Base-by-base conservation (phyloP, 352 stramenopile species). In the Albugo laibachii region DNA sequence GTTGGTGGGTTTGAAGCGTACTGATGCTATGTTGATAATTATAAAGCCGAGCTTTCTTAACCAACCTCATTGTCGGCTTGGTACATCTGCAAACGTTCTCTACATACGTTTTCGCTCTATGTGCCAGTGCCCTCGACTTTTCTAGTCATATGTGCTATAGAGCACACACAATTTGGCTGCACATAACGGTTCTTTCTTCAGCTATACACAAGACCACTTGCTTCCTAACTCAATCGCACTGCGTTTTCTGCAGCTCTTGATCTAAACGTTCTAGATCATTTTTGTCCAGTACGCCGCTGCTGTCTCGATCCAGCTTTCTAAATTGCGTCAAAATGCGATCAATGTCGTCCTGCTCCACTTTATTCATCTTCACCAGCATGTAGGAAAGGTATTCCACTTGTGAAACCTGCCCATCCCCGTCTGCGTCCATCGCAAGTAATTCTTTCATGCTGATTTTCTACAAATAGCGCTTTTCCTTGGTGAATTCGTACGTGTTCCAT, bases 321-420 rank as follows among this genome's bases (percentile, higher is more conserved):
- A 83, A 80, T 53, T 80, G 69, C 19, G 65, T 57, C 47, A 83
- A 59, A 37, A 79, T 83, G 19, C 61, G 61, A 45, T 74, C 62
- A 20, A 80, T 79, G 41, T 79, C 65, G 27, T 73, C 63, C 41
- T 77, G 67, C 38, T 80, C 67, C 15, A 58, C 67, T 45, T 80
- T 83, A 51, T 70, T 64, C n/a, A 83, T 58, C 49, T 80, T 83
- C 12, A 83, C 65, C 35, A 83, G 65, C 69, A 80, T 83, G 54
- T 79, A 82, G 27, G 56, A 62, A 18, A 82, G 46, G 46, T 79
- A 80, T 43, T 80, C 69, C n/a, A 82, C 51, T 50, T 76, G 56
- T 11, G 65, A 77, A 20, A 80, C 69, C 54, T 82, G 78, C 27
- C 69, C 69, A 41, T 82, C 69, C 16, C 65, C 67, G 44, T 82